Conservation (phyloP, 139 green algal genomes). For the Mychonastes homosphaera region DNA sequence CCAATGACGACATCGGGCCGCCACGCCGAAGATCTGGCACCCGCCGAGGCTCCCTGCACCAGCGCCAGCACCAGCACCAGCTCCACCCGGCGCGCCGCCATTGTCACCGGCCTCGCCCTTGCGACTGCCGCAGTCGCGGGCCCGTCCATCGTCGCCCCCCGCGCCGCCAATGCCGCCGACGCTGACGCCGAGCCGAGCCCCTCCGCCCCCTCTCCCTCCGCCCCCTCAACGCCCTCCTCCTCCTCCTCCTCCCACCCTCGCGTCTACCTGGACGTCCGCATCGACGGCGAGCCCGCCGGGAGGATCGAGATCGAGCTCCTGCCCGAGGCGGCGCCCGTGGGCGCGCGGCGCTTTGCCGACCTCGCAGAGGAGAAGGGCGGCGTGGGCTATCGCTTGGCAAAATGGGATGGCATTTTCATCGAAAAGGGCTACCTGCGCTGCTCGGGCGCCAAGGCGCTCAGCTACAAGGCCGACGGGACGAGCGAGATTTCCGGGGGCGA, state of each 20-base stretch:
- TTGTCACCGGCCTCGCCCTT: too few relatives aligned
- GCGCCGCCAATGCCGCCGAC: slow-evolving; percentile 1
- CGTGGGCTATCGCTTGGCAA: slow-evolving; percentile 18
- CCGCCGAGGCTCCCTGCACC: too few relatives aligned
- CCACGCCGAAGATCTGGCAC: too few relatives aligned
- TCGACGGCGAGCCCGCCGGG: slow-evolving; percentile 14
- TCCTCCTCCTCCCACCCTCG: background rate
- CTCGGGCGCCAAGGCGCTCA: slow-evolving; percentile 24
- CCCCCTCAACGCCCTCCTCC: background rate
- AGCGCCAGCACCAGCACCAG: too few relatives aligned
- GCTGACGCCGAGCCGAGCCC: background rate
- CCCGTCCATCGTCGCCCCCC: background rate
- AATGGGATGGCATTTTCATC: slow-evolving; percentile 15
- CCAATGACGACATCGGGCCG: too few relatives aligned
- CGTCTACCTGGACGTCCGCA: slow-evolving; percentile 22
- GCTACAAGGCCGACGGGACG: slow-evolving; percentile 20
- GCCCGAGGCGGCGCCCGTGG: background rate
- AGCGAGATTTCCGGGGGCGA: slow-evolving; percentile 25
- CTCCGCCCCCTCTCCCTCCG: background rate
- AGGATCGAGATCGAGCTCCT: slow-evolving; percentile 19
- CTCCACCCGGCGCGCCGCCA: too few relatives aligned
- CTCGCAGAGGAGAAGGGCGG: slow-evolving; percentile 18
- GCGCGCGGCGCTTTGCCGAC: slow-evolving; percentile 17
- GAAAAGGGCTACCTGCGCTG: slow-evolving; percentile 26
- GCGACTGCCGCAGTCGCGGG: background rate